These are phyloP conservation scores for Coemansia brasiliensis DNA, from an alignment of 192 early-diverging fungal species.

Conservation along the genomic window DNA sequence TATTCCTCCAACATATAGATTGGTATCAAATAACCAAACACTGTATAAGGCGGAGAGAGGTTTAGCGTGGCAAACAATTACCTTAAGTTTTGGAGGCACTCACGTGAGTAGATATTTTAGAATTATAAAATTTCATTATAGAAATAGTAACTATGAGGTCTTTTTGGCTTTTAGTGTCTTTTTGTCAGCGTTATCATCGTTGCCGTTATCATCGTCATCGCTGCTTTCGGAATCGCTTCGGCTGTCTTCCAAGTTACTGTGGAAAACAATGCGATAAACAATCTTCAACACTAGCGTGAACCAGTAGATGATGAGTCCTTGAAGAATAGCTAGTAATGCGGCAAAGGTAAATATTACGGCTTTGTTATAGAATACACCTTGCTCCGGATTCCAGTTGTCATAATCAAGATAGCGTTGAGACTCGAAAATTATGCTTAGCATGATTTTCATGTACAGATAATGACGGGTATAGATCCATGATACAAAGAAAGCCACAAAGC, in stretches of 20 bases:
- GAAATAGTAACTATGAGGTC: background rate
- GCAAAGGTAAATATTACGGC: slow-evolving; percentile 17
- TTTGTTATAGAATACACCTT: slow-evolving; percentile 28
- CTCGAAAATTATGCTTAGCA: slow-evolving; percentile 59
- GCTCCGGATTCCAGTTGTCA: slow-evolving; percentile 26
- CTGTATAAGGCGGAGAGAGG: too few species aligned
- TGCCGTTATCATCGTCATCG: slow-evolving; percentile 12
- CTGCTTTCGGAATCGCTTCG: slow-evolving; percentile 68
- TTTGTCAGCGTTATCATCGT: background rate
- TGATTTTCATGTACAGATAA: slow-evolving; percentile 67
- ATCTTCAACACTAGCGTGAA: slow-evolving; percentile 66
- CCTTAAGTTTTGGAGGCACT: background rate
- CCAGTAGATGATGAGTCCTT: slow-evolving; percentile 69
- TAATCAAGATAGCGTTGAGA: slow-evolving; percentile 19
- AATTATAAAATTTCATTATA: background rate
- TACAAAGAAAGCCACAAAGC: slow-evolving; percentile 68
- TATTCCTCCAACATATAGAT: background rate
- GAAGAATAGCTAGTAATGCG: slow-evolving; percentile 51
- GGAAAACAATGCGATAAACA: slow-evolving; percentile 59
- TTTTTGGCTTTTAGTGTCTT: slow-evolving; percentile 1
- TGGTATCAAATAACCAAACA: too few species aligned
- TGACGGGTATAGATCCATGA: slow-evolving; percentile 78
- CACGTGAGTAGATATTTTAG: background rate
- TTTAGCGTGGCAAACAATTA: background rate
- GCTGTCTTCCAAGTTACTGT: slow-evolving; percentile 61